Conservation (phyloP, 352 stramenopile species). For the Globisporangium cystogenes region DNA sequence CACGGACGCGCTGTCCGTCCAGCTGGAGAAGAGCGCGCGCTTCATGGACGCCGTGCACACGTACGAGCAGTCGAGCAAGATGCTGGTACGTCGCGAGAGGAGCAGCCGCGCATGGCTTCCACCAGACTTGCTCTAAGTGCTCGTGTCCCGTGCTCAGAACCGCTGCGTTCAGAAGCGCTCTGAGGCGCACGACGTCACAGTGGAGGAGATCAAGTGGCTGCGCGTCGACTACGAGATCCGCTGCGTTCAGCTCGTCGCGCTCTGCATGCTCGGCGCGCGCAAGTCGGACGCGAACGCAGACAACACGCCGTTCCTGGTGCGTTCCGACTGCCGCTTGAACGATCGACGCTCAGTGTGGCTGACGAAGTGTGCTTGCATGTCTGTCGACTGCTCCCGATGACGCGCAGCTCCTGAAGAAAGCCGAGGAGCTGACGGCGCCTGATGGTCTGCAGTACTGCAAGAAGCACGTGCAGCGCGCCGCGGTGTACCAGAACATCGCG, state of each 20-base stretch:
- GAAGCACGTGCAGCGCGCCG: conserved; percentile 44
- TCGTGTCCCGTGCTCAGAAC: conserved; percentile 17
- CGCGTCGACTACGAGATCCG: conserved; percentile 73
- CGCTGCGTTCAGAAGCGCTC: conserved; percentile 61
- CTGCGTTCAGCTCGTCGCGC: conserved; percentile 61
- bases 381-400: no score
- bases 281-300: conserved; percentile 33
- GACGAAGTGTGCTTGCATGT: no score
- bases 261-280: conserved; percentile 58
- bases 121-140: no score
- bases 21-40: conserved; percentile 51
- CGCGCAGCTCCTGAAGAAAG: conserved; percentile 53
- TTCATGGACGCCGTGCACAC: conserved; percentile 72
- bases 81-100: conserved; percentile 33
- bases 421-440: conserved; percentile 47
- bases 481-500: conserved; percentile 56
- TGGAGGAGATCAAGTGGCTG: conserved; percentile 60
- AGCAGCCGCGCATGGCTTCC: no score
- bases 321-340: no score
- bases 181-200: conserved; percentile 34
- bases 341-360: no score
- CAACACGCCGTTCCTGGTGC: conserved; percentile 63
- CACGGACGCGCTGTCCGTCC: conserved; percentile 42
- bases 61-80: conserved; percentile 64
- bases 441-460: conserved; percentile 68